These are phyloP conservation scores for Colletotrichum abscissum DNA, from an alignment of 2,329 filamentous ascomycete species.

Conservation along the genomic window DNA sequence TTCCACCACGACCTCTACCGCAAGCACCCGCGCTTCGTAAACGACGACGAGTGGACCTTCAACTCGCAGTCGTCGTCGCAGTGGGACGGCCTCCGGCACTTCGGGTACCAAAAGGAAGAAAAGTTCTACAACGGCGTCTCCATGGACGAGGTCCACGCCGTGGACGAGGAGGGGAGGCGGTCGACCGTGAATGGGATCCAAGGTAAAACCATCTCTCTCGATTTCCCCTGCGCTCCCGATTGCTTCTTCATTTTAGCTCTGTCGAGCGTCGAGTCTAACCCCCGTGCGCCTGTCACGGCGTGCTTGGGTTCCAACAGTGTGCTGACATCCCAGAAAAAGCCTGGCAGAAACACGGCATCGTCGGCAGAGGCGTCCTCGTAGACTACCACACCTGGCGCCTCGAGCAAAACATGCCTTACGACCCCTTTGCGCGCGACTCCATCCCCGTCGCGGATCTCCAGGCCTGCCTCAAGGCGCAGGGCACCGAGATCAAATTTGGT, in stretches of 20 bases:
- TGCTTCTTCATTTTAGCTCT: too few relatives aligned
- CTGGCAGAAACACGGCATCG: constrained; percentile 50
- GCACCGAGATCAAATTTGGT: constrained; percentile 48
- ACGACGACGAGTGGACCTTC: constrained; percentile 47
- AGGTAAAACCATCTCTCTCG: neutral
- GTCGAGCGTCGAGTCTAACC: too few relatives aligned
- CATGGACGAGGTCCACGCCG: constrained; percentile 62
- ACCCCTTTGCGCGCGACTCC: constrained; percentile 32
- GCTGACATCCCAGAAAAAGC: constrained; percentile 19
- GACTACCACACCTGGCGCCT: constrained; percentile 63
- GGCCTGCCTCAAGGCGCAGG: constrained; percentile 35
- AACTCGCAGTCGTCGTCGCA: constrained; percentile 53
- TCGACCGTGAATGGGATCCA: constrained; percentile 38
- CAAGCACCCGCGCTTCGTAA: constrained; percentile 43
- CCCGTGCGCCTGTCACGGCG: too few relatives aligned
- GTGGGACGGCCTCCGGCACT: constrained; percentile 54
- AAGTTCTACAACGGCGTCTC: constrained; percentile 45
- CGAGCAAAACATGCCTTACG: constrained; percentile 41
- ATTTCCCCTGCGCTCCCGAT: too few relatives aligned
- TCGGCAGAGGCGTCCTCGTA: constrained; percentile 61
- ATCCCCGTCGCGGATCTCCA: constrained; percentile 34
- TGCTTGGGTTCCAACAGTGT: too few relatives aligned
- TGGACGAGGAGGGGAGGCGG: constrained; percentile 35
- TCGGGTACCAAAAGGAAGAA: constrained; percentile 50
- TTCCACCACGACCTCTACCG: constrained; percentile 44